Conservation (phyloP, 139 green algal species). For the Chlamydomonas urium region DNA sequence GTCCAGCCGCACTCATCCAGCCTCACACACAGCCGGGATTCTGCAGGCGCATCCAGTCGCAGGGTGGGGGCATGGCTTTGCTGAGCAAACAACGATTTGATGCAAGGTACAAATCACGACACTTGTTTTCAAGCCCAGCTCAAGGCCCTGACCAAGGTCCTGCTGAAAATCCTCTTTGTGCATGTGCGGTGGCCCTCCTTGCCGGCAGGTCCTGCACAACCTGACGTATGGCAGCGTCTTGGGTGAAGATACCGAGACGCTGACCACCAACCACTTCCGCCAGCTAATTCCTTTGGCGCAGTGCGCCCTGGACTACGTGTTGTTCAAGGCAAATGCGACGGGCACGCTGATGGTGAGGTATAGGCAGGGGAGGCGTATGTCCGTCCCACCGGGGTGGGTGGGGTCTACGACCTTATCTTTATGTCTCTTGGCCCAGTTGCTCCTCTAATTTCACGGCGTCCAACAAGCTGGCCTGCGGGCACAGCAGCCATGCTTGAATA, state of each 20-base stretch:
- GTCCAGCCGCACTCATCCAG: not conserved
- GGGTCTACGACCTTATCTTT: no score
- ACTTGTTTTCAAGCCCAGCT: not conserved
- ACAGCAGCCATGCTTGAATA: no score
- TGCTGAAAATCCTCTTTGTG: no score
- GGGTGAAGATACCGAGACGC: constrained; percentile 27
- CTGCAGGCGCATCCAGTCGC: not conserved
- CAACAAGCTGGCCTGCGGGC: no score
- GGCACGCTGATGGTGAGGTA: constrained; percentile 27
- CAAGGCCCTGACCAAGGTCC: not conserved
- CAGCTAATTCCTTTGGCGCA: constrained; percentile 34
- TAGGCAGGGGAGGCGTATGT: no score
- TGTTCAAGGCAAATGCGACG: constrained; percentile 37
- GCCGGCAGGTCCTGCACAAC: constrained; percentile 25
- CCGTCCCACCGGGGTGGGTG: no score
- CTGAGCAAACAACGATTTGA: not conserved
- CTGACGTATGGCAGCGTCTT: constrained; percentile 29
- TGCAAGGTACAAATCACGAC: not conserved
- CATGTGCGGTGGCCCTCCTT: no score
- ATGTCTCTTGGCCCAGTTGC: no score
- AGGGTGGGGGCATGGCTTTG: not conserved
- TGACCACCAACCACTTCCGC: constrained; percentile 29
- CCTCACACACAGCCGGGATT: not conserved
- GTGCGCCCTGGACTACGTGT: constrained; percentile 33
- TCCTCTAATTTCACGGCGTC: no score